phyloP scores from a whole-genome alignment of 495 filamentous ascomycete genomes.

The Trypethelium eluteriae region DNA sequence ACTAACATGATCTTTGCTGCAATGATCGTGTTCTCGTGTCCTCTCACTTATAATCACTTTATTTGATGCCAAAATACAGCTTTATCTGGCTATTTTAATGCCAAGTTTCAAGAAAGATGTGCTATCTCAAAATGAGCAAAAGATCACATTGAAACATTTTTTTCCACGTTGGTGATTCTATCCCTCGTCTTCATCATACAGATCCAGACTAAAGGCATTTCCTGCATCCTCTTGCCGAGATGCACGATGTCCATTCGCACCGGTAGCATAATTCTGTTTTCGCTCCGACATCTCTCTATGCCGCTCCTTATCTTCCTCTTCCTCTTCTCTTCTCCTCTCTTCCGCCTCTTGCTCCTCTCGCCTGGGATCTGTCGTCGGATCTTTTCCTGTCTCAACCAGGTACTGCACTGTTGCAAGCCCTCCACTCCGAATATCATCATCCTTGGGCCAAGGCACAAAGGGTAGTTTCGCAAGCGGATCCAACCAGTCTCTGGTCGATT shows the following conservation, averaged over 20 bases:
- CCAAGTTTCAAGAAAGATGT: too few relatives aligned
- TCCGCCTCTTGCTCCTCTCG: constrained; percentile 40
- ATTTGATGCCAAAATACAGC: too few relatives aligned
- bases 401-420: constrained; percentile 52
- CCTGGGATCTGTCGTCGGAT: constrained; percentile 47
- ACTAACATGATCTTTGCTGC: too few relatives aligned
- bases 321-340: constrained; percentile 37
- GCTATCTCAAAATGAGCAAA: too few relatives aligned
- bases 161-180: too few relatives aligned
- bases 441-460: constrained; percentile 64
- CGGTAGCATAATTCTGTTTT: background rate
- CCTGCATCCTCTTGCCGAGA: background rate
- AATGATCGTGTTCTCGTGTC: too few relatives aligned
- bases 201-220: constrained; percentile 1
- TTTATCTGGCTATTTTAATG: too few relatives aligned
- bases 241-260: background rate
- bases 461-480: constrained; percentile 42
- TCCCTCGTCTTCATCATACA: background rate
- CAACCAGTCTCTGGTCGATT: constrained; percentile 39
- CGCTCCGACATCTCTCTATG: background rate
- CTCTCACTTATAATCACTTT: too few relatives aligned
- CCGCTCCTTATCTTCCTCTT: constrained; percentile 33
- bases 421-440: constrained; percentile 54
- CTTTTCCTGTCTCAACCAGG: constrained; percentile 50
- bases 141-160: too few relatives aligned